Evolutionary conservation across 306 rosid species (phyloP).

Genomic region (Prunus fruticosa): DNA sequence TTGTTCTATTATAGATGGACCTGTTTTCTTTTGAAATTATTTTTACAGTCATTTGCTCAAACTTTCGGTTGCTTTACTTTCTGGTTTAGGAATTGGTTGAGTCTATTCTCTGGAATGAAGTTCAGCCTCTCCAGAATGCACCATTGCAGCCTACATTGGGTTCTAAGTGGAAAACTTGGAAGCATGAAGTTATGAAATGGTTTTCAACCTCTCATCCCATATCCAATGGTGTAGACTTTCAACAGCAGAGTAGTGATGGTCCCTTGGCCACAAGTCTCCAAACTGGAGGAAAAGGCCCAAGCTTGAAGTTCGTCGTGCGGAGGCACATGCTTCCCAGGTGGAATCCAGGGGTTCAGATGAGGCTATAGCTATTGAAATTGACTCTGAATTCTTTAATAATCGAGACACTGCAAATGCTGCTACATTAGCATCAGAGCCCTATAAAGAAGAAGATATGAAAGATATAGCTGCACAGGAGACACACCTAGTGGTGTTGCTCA

Average conservation of each 20-base stretch:
- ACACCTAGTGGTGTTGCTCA: constrained; percentile 38
- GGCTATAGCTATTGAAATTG: constrained; percentile 58
- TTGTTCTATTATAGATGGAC: neutral
- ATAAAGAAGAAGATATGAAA: constrained; percentile 47
- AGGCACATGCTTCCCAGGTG: constrained; percentile 66
- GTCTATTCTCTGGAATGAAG: constrained; percentile 77
- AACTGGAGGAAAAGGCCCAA: constrained; percentile 82
- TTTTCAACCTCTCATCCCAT: constrained; percentile 59
- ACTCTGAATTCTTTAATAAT: constrained; percentile 57
- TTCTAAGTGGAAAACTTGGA: constrained; percentile 97
- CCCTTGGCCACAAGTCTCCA: constrained; percentile 57
- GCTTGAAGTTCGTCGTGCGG: constrained; percentile 98
- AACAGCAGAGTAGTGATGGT: constrained; percentile 46
- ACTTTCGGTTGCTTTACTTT: constrained; percentile 24
- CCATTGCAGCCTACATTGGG: constrained; percentile 60
- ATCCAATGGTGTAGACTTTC: constrained; percentile 42
- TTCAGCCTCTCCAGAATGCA: constrained; percentile 61
- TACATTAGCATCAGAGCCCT: constrained; percentile 46
- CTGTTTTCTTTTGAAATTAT: constrained; percentile 10
- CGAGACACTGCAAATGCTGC: constrained; percentile 40
- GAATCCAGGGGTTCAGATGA: constrained; percentile 54
- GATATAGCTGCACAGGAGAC: constrained; percentile 36
- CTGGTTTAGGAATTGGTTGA: constrained; percentile 76
- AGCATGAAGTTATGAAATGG: constrained; percentile 91
- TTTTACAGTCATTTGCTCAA: constrained; percentile 5